Evolutionary conservation across 495 filamentous ascomycete species (phyloP).

Genomic region (Aspergillus coremiiformis): DNA sequence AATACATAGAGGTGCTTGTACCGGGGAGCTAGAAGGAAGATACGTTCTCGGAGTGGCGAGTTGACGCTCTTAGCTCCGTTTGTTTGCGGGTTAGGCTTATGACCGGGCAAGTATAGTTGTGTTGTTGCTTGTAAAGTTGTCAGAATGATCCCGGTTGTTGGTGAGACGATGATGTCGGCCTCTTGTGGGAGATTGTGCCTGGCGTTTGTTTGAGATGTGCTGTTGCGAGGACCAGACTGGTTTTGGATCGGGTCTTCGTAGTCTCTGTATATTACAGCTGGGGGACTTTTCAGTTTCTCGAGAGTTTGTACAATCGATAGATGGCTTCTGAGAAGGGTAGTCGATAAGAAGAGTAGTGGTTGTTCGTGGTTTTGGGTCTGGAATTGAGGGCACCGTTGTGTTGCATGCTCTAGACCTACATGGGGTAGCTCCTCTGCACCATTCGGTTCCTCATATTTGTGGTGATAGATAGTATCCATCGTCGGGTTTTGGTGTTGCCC

Average conservation of each 20-base stretch:
- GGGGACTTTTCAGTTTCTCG: conserved; percentile 12
- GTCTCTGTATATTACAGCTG: conserved; percentile 26
- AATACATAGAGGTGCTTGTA: conserved; percentile 71
- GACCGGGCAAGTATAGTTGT: conserved; percentile 61
- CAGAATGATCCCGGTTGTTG: conserved; percentile 58
- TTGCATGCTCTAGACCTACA: neutral
- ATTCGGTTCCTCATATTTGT: neutral
- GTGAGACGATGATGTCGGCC: conserved; percentile 70
- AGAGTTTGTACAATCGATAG: conserved; percentile 17
- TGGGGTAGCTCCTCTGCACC: neutral
- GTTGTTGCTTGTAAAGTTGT: conserved; percentile 69
- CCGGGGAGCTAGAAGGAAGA: conserved; percentile 46
- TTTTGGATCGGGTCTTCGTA: conserved; percentile 3
- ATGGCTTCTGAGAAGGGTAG: conserved; percentile 24
- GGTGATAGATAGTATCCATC: neutral
- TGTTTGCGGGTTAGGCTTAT: conserved; percentile 19
- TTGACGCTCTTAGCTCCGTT: conserved; percentile 14
- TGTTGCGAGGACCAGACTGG: neutral
- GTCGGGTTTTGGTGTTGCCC: neutral
- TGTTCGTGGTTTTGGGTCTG: neutral
- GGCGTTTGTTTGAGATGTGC: neutral
- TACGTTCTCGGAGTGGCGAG: conserved; percentile 48
- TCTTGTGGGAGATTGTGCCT: conserved; percentile 31
- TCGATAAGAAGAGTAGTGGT: conserved; percentile 20
- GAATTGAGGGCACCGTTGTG: neutral